These are phyloP conservation scores for sunflower (Helianthus annuus) DNA, from an alignment of 129 eudicot genomes.

Conservation along the genomic window DNA sequence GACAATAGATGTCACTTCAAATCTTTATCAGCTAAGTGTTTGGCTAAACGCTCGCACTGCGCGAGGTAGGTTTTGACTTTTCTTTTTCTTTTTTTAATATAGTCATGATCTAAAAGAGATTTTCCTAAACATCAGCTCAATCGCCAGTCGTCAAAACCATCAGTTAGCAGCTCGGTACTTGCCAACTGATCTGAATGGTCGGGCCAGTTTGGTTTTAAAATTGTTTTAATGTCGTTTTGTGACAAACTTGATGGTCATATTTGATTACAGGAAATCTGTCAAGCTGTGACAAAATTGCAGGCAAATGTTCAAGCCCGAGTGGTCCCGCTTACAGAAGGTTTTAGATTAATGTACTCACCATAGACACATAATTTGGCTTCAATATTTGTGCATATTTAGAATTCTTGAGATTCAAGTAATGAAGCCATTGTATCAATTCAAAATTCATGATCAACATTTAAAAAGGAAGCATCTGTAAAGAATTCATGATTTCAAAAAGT, in stretches of 20 bases:
- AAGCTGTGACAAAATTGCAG: constrained; percentile 73
- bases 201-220: too few relatives aligned
- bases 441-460: neutral
- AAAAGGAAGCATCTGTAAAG: constrained; percentile 8
- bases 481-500: constrained; percentile 23
- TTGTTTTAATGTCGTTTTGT: neutral
- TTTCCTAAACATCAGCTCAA: too few relatives aligned
- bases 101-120: too few relatives aligned
- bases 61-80: too few relatives aligned
- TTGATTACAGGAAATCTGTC: constrained; percentile 67
- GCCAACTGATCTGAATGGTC: too few relatives aligned
- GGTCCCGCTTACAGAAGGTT: constrained; percentile 83
- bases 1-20: too few relatives aligned
- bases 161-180: too few relatives aligned
- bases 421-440: constrained; percentile 13
- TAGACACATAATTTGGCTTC: constrained; percentile 21
- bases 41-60: too few relatives aligned
- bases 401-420: constrained; percentile 13
- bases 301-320: constrained; percentile 74
- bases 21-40: too few relatives aligned
- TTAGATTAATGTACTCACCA: constrained; percentile 64
- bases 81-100: too few relatives aligned
- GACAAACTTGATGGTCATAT: neutral
- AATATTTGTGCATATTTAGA: constrained; percentile 26
- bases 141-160: too few relatives aligned